Evolutionary conservation across 2,329 filamentous ascomycete genomes (phyloP), one percentile per base, ranked within the genome.

Genomic region (Hysterium pulicare): DNA sequence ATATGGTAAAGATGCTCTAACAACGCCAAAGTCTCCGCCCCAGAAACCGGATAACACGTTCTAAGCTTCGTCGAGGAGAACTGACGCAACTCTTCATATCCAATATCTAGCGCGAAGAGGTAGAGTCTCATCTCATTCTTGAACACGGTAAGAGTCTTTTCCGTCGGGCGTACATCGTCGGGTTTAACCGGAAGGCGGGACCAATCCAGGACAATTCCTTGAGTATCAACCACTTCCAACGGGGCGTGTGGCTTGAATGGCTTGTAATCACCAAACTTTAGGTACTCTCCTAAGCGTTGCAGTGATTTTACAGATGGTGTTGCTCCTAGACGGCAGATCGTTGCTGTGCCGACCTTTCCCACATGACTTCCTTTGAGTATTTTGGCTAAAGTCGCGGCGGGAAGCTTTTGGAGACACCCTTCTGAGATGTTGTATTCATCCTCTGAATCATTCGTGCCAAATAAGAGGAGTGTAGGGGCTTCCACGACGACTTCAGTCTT

Each of bases 51-150:
- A 39, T 39, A 39, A n/a, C 37, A 17, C n/a, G 22, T 39, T 11
- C 37, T 9, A 20, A 39, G 23, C 13, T 39, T 39, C 24, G 17
- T 39, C 10, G 37, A 39, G 5, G 37, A 39, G 20, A 30, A 39
- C 19, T 16, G 16, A 24, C 37, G 37, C 16, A 39, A 16, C 24
- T 39, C 37, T 6, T 21, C n/a, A 17, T 39, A 30, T 10, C 17
- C 20, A 17, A 24, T 11, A 24, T 30, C 24, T 11, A 22, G 11
- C 15, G 37, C 22, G 22, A 30, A 32, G 8, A 16, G 11, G 23
- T 39, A 39, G 10, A 39, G 13, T 19, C 17, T 30, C 24, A 39
- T 16, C 19, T 39, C 37, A 5, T 16, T 20, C 5, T 17, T 9
- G 37, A 39, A 39, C 28, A 39, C 22, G 16, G 16, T 16, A 10